phyloP scores from a whole-genome alignment of 2,329 filamentous ascomycete species.

The Aureobasidium zeae region DNA sequence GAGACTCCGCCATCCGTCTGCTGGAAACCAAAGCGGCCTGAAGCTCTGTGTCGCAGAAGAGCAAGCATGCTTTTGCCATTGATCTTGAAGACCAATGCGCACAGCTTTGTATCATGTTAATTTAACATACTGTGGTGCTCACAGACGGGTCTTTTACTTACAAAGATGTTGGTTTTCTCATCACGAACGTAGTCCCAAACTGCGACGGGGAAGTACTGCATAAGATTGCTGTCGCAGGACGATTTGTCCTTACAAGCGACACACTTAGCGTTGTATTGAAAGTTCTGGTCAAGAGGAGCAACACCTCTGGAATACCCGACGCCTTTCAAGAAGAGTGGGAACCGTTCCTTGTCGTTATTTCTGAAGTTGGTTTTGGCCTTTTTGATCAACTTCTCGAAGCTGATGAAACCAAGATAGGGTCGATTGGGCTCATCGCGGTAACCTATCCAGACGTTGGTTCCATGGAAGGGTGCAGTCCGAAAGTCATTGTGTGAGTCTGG shows the following conservation, averaged over 20 bases:
- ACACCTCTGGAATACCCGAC: neutral
- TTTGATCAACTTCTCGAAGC: neutral
- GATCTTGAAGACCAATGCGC: neutral
- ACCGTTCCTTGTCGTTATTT: neutral
- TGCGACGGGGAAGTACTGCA: constrained; percentile 1
- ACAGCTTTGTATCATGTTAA: too few relatives aligned
- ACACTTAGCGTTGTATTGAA: neutral
- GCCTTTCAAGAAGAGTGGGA: neutral
- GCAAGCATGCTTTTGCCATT: neutral
- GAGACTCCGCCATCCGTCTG: neutral
- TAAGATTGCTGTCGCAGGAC: neutral
- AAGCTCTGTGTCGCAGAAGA: neutral
- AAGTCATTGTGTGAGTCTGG: neutral
- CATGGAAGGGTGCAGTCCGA: neutral
- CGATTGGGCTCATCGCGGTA: neutral
- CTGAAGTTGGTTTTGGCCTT: neutral
- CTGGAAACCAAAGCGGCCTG: neutral
- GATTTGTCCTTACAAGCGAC: neutral
- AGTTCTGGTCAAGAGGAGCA: neutral
- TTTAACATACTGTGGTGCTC: too few relatives aligned
- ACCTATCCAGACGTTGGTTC: neutral
- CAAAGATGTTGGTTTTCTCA: neutral
- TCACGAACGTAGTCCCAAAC: neutral
- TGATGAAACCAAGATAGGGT: neutral
- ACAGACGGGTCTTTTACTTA: neutral